These are phyloP conservation scores for Fusarium brevicatenulatum DNA, from an alignment of 2,329 filamentous ascomycete genomes.

Conservation along the genomic window DNA sequence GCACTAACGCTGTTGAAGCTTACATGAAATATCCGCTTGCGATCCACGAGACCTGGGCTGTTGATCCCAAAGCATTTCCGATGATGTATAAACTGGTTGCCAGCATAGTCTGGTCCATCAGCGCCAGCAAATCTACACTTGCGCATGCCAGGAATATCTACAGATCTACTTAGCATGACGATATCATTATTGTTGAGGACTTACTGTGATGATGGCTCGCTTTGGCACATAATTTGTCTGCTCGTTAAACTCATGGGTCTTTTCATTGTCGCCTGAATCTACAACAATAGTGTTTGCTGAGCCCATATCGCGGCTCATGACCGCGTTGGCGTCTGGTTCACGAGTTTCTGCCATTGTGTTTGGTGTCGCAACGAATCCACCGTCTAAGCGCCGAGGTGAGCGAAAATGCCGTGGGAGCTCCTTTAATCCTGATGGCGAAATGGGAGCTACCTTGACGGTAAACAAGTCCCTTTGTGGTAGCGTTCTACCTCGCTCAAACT, in stretches of 20 bases:
- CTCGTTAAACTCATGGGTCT: constrained; percentile 58
- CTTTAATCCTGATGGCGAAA: background rate
- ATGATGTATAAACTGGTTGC: constrained; percentile 65
- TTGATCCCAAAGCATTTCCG: constrained; percentile 60
- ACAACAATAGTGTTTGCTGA: constrained; percentile 4
- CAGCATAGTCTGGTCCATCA: constrained; percentile 68
- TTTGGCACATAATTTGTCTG: constrained; percentile 66
- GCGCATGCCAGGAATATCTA: constrained; percentile 68
- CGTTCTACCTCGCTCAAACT: background rate
- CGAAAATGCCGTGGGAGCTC: background rate
- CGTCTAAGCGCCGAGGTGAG: background rate
- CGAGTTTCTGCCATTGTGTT: background rate
- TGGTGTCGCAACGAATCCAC: background rate
- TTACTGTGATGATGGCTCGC: constrained; percentile 62
- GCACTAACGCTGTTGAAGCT: constrained; percentile 22
- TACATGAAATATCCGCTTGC: constrained; percentile 66
- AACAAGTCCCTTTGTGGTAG: background rate
- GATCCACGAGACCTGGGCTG: constrained; percentile 64
- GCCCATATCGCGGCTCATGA: constrained; percentile 13
- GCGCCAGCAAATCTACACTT: constrained; percentile 63
- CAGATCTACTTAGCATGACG: rapidly evolving
- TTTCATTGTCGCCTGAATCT: constrained; percentile 31
- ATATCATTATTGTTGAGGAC: rapidly evolving
- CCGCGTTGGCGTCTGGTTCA: background rate
- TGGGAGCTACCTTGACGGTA: background rate